Percentiles rank a stretch among this genome's conserved stretches.
phyloP scores from a whole-genome alignment of 805 yeast genomes.

The Blastobotrys attinorum region DNA sequence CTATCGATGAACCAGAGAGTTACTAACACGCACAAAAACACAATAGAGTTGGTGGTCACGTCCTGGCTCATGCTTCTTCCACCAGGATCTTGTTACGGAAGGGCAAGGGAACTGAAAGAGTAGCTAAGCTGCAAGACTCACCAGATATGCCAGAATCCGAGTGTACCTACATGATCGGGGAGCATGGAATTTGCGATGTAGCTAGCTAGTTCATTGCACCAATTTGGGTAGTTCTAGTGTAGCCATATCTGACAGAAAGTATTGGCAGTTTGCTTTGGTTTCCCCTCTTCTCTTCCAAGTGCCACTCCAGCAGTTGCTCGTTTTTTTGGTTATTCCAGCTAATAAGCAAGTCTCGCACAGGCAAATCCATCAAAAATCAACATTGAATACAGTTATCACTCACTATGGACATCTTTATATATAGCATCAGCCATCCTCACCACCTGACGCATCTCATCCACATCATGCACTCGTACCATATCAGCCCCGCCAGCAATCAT shows the following conservation, averaged over 20 bases:
- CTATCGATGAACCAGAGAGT: slow-evolving; percentile 2
- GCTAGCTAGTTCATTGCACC: background rate
- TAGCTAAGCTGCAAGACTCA: slow-evolving; percentile 67
- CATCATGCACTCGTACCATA: slow-evolving; percentile 85
- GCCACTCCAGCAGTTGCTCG: too few relatives aligned
- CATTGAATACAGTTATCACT: too few relatives aligned
- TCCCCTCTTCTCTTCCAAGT: too few relatives aligned
- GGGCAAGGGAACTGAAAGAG: slow-evolving; percentile 74
- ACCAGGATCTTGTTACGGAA: slow-evolving; percentile 64
- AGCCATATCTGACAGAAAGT: too few relatives aligned
- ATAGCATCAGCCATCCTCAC: slow-evolving; percentile 66
- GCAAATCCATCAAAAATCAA: too few relatives aligned
- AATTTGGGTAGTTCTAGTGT: too few relatives aligned
- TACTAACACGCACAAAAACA: background rate
- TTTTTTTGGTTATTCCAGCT: too few relatives aligned
- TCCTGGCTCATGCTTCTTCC: slow-evolving; percentile 74
- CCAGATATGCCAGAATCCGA: slow-evolving; percentile 80
- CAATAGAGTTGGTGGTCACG: slow-evolving; percentile 62
- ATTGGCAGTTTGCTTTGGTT: too few relatives aligned
- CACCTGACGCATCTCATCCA: slow-evolving; percentile 47
- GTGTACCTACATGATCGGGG: slow-evolving; percentile 64
- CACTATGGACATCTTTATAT: slow-evolving; percentile 36
- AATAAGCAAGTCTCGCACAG: too few relatives aligned
- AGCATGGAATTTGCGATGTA: slow-evolving; percentile 43
- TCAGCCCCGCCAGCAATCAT: slow-evolving; percentile 68